Evolutionary conservation across 306 rosid genomes (phyloP).

Genomic region (Geum urbanum): DNA sequence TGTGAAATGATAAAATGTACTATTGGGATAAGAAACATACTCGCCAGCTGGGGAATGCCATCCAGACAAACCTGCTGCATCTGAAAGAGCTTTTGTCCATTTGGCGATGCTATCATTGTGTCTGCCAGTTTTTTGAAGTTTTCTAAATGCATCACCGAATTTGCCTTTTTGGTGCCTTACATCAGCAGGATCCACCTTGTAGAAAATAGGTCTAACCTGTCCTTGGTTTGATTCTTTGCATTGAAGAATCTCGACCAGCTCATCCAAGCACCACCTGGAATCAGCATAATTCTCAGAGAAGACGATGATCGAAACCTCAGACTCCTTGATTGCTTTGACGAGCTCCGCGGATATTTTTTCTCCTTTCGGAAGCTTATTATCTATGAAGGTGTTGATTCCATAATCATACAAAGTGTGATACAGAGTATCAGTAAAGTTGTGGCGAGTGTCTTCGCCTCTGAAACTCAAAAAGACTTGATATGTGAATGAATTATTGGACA

Average conservation of each 20-base stretch:
- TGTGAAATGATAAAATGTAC: no score
- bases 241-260: background rate
- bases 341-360: background rate
- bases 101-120: background rate
- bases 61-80: background rate
- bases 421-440: no score
- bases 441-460: no score
- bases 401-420: no score
- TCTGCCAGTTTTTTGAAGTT: background rate
- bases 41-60: background rate
- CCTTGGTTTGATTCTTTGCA: background rate
- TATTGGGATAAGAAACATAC: background rate
- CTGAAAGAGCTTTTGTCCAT: slow-evolving; percentile 6
- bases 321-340: background rate
- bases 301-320: no score
- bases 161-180: background rate
- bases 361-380: background rate
- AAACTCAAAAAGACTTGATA: no score
- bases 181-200: slow-evolving; percentile 1
- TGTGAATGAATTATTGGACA: no score
- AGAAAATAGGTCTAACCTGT: background rate
- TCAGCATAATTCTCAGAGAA: no score
- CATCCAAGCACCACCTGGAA: no score
- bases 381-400: no score
- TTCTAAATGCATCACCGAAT: background rate